Evolutionary conservation across 2,329 filamentous ascomycete species (phyloP), one percentile per base, ranked within the genome.

Genomic region (Colletotrichum spaethianum): DNA sequence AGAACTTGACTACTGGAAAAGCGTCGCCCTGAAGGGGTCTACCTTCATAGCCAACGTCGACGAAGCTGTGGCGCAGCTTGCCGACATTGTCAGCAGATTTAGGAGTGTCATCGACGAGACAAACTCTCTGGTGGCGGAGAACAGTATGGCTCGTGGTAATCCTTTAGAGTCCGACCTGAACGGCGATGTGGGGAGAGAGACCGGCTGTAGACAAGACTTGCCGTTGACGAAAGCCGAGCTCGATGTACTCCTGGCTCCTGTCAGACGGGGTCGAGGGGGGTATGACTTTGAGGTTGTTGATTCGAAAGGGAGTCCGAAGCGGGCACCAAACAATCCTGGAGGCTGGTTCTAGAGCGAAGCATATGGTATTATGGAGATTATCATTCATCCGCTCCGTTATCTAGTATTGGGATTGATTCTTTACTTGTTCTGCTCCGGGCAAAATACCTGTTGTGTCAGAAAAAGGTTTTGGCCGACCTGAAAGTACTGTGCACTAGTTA

Each of bases 1-100:
- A 50, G 44, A 67, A 33, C 63, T 67, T 28, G 12, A 52, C 23
- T 67, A 52, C 26, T 40, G 12, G 44, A 66, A 60, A 52, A 4
- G 18, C 33, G 16, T 66, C 3, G 53, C 55, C 12, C 42, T 59
- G 1, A 59, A 11, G 20, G 55, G 23, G 18, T 23, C 53, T 6
- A 23, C 53, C 23, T 48, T 66, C 18, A 66, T 66, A 3, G 26
- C 42, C n/a, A 38, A 42, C 5, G 5, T 66, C 11, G 11, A 66
- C 2, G 2, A 66, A 50, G 53, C 31, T 11, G 11, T 66, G 18
- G 3, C 16, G 12, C 55, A 52, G 44, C 63, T 66, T 42, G 2
- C 1, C 28, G 33, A 66, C 14, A 14, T 52, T 50, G 12, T 12
- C 9, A 52, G 12, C 31, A 23, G 52, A 31, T 42, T 59, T 4